These are phyloP conservation scores for Chamaecyparis obtusa DNA, from an alignment of 75 land plant genomes.

Conservation along the genomic window DNA sequence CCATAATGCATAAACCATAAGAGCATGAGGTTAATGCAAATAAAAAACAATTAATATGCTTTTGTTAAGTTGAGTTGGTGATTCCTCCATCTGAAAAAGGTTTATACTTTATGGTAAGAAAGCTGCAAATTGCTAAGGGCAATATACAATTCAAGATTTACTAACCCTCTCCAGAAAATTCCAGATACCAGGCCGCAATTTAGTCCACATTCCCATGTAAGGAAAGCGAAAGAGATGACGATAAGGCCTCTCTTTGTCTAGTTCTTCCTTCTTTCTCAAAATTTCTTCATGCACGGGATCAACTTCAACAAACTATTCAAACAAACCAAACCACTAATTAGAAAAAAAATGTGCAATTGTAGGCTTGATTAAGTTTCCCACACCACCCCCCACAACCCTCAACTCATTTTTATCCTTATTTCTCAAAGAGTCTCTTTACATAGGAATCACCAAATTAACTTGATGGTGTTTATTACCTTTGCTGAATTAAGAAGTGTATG, in stretches of 20 bases:
- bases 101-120: background rate
- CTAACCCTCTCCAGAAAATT: constrained; percentile 90
- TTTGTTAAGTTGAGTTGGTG: background rate
- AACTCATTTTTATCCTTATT: background rate
- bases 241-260: constrained; percentile 64
- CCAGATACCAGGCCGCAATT: constrained; percentile 97
- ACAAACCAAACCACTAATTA: constrained; percentile 1
- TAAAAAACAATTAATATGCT: background rate
- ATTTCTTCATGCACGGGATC: constrained; percentile 82
- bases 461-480: constrained; percentile 44
- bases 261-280: constrained; percentile 77
- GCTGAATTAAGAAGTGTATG: constrained; percentile 99
- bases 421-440: background rate
- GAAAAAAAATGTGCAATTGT: background rate
- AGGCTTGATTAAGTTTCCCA: background rate
- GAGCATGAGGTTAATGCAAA: background rate
- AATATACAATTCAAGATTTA: background rate
- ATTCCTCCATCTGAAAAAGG: background rate
- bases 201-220: constrained; percentile 99
- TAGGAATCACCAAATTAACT: background rate
- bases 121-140: background rate
- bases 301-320: constrained; percentile 75
- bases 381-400: background rate
- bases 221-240: constrained; percentile 89
- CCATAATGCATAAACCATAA: background rate